Evolutionary conservation across 371 early-diverging fungal species (phyloP).

Genomic region (Circinella umbellata): DNA sequence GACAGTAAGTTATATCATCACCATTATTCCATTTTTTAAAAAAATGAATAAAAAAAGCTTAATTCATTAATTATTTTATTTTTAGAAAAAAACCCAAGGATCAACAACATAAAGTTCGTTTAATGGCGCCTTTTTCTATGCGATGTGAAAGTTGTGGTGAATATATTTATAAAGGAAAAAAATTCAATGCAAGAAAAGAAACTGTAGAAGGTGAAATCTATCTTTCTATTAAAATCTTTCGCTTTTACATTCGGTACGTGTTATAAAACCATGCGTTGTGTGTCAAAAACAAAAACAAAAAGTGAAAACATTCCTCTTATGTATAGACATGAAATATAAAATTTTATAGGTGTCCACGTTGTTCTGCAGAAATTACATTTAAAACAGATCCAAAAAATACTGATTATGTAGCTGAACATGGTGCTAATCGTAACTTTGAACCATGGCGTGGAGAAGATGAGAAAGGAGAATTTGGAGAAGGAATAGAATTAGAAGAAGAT

Average conservation of each 20-base stretch:
- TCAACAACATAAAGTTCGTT: constrained; percentile 90
- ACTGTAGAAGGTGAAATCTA: constrained; percentile 84
- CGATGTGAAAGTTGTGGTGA: constrained; percentile 95
- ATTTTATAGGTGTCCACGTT: constrained; percentile 82
- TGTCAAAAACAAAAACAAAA: too few species aligned
- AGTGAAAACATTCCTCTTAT: too few species aligned
- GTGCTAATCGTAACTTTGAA: constrained; percentile 95
- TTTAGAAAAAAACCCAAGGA: constrained; percentile 77
- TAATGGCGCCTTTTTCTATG: constrained; percentile 98
- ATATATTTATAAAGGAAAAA: constrained; percentile 95
- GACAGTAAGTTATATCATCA: constrained; percentile 37
- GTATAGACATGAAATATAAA: too few species aligned
- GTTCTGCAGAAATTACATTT: constrained; percentile 96
- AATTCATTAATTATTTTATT: background rate
- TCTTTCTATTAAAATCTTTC: constrained; percentile 85
- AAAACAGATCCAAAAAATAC: constrained; percentile 97
- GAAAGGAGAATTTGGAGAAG: constrained; percentile 55
- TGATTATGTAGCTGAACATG: constrained; percentile 94
- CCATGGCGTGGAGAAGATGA: constrained; percentile 85
- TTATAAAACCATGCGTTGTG: background rate
- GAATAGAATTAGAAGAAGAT: constrained; percentile 64
- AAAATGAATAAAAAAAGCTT: too few species aligned
- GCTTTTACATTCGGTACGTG: constrained; percentile 87
- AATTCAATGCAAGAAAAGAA: constrained; percentile 97
- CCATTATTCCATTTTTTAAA: too few species aligned